Conservation (phyloP, 768 basidiomycete species). For the Neoboletus magnificus region DNA sequence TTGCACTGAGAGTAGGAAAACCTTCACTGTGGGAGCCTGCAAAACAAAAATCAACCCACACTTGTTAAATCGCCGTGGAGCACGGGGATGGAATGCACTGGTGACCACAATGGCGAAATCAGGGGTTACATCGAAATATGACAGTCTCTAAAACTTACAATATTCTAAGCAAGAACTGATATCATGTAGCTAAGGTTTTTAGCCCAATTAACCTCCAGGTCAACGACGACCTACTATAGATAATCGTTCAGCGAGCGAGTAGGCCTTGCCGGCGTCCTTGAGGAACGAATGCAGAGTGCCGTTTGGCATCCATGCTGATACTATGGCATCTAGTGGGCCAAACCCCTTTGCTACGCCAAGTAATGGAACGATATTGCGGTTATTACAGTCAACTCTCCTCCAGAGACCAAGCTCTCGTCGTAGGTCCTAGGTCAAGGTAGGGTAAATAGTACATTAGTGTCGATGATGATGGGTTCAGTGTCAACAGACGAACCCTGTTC, state of each 20-base stretch:
- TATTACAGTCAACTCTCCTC: conserved; percentile 10
- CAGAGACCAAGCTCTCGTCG: conserved; percentile 25
- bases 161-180: conserved; percentile 5
- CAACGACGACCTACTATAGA: neutral
- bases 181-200: neutral
- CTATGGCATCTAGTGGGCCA: conserved; percentile 11
- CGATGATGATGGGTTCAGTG: neutral
- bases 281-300: too few relatives aligned
- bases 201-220: neutral
- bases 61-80: too few relatives aligned
- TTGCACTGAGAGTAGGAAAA: conserved; percentile 6
- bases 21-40: neutral
- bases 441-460: neutral
- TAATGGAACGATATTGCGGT: conserved; percentile 23
- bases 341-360: conserved; percentile 16
- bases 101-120: too few relatives aligned
- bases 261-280: neutral
- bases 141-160: neutral
- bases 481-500: neutral
- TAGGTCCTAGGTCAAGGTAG: neutral
- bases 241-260: neutral
- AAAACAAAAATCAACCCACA: too few relatives aligned
- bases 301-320: conserved; percentile 18
- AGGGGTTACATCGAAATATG: neutral
- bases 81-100: too few relatives aligned